These are phyloP conservation scores for Xylariomycetidae sp. DNA, from an alignment of 2,329 filamentous ascomycete genomes.

Conservation along the genomic window DNA sequence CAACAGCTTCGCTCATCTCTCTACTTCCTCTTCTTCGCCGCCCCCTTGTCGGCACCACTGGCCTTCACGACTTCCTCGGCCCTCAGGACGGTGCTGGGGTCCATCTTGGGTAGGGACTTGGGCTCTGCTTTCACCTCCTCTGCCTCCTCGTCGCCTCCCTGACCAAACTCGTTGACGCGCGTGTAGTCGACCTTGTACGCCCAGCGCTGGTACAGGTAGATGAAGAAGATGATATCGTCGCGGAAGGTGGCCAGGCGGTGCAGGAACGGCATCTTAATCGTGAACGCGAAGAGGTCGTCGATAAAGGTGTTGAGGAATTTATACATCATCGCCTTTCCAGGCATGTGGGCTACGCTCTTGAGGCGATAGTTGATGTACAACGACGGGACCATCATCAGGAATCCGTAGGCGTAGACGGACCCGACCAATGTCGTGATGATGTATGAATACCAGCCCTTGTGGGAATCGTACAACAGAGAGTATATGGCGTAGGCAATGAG, in stretches of 20 bases:
- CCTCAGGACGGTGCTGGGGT: too few relatives aligned
- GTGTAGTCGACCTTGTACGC: slow-evolving; percentile 88
- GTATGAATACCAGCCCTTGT: slow-evolving; percentile 98
- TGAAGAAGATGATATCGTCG: slow-evolving; percentile 97
- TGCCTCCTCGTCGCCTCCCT: slow-evolving; percentile 88
- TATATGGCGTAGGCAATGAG: slow-evolving; percentile 86
- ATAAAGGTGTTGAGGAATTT: slow-evolving; percentile 99
- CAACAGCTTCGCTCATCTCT: too few relatives aligned
- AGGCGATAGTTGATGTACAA: slow-evolving; percentile 99
- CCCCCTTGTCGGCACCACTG: slow-evolving; percentile 45
- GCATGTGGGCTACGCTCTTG: slow-evolving; percentile 95
- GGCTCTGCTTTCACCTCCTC: slow-evolving; percentile 37
- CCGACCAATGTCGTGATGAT: slow-evolving; percentile 92
- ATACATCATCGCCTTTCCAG: slow-evolving; percentile 92
- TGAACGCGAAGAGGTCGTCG: slow-evolving; percentile 97
- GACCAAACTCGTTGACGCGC: slow-evolving; percentile 95
- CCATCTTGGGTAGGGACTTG: slow-evolving; percentile 28
- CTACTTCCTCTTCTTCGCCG: slow-evolving; percentile 45
- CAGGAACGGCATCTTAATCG: slow-evolving; percentile 96
- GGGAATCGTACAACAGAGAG: slow-evolving; percentile 84
- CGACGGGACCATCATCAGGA: slow-evolving; percentile 97
- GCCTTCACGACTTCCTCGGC: too few relatives aligned
- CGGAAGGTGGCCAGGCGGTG: slow-evolving; percentile 88
- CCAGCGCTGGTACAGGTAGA: slow-evolving; percentile 93
- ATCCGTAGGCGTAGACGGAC: slow-evolving; percentile 95